Evolutionary conservation across 179 eudicot species (phyloP), one percentile per base, ranked within the genome.

Genomic region (Sideroxylon spinosum): DNA sequence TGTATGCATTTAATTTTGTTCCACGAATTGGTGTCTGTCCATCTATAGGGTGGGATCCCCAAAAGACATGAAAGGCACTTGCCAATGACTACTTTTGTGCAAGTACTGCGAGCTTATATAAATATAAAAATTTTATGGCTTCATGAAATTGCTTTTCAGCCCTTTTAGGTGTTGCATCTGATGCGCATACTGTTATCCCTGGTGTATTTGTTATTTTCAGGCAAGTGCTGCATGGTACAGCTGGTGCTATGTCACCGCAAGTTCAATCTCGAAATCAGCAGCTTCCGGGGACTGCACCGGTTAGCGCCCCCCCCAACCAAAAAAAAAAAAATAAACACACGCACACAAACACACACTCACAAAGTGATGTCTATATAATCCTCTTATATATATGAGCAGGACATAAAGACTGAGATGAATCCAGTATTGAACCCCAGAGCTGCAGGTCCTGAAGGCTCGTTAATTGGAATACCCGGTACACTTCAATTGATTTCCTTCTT

Each of bases 171-270:
- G 55, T 44, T 69, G 69, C 56, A 44, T 62, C 68, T 75, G 57
- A 44, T 62, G 70, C 70, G 14, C n/a, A 22, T 62, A 37, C 44
- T 25, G 48, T 76, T 50, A 53, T 26, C 3, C 26, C 23, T 26
- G 61, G n/a, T 29, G 20, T 53, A 6, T 22, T 26, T 23, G 25
- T 37, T 61, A 6, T 68, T 81, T 83, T 69, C 86, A 94, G 99
- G 85, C 99, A 92, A 90, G 91, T 94, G 78, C 87, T 94, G 87
- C 96, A 94, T 84, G 94, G 97, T 80, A 71, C 97, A 78, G 91
- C 94, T 64, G 94, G 97, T 79, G 88, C 88, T 67, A 86, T 96
- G 91, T 91, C 97, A 66, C 86, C 97, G 0, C 98, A 91, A 85
- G 86, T 96, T 69, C 94, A 89, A 80, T 78, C 92, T 80, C 92